Evolutionary conservation across 164 flowering plant species (phyloP), one percentile per base, ranked within the genome.

Genomic region (Saururus chinensis): DNA sequence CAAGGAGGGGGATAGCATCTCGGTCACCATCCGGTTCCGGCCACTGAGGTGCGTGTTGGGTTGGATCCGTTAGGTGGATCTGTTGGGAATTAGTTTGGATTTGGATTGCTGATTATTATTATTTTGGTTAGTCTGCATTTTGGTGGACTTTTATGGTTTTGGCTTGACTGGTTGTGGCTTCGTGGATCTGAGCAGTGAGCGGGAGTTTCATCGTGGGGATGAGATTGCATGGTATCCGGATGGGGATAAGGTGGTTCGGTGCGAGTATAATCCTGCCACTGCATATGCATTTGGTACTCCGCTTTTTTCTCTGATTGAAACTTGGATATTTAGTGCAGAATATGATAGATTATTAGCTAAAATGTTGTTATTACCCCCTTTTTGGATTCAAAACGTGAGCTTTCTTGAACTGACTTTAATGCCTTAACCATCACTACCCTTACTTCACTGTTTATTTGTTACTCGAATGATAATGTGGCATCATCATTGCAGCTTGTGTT

Each of bases 201-300:
- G 96, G 66, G 99, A 93, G 75, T 82, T 70, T 73, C 92, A 87
- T 74, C 81, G 84, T 17, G 99, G 99, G 41, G 99, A 93, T 71
- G 99, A 90, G 80, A 77, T 85, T 25, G 79, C 96, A 0, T 93
- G 99, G 99, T 88, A 85, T 68, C 82, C 97, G 0, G 99, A 93
- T 67, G 96, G 96, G 24, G 97, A 90, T 73, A 88, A 85, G 63
- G 79, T 82, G 63, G 97, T 90, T 40, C 81, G 99, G 60, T 85
- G 76, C 64, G 95, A 87, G 81, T 85, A 73, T 61, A 90, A 88
- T 84, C 88, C 91, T 16, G 85, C 84, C 3, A 81, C 96, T 0
- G 90, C 92, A 19, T 90, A 88, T 76, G 99, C 89, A 63, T 93
- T 87, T 73, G 99, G 99, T 93, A 85, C 22, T 41, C 7, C 22